Evolutionary conservation across 2,329 filamentous ascomycete species (phyloP), one percentile per base, ranked within the genome.

Genomic region (Colletotrichum sublineola): DNA sequence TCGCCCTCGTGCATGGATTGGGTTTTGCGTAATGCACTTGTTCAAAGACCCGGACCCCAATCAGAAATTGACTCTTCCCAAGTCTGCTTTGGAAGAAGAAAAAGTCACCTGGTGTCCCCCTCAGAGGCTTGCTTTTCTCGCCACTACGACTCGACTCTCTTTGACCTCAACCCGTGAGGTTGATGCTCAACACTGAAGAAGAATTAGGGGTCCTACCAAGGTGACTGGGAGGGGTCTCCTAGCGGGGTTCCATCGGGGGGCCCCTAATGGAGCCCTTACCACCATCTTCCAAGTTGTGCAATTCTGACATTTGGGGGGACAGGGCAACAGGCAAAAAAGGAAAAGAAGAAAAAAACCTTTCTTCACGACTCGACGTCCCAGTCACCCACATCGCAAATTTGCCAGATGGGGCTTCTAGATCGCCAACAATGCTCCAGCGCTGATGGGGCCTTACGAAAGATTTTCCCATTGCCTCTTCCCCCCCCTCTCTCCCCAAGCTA

Each of bases 311-410:
- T 56, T 24, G 7, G 2, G 9, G 46, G 44, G 44, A 44, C 18
- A 8, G 24, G 24, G 24, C 24, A 24, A 24, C 24, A 24, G 24
- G 24, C 24, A 24, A 24, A 53, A 20, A 9, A 3, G 2, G 9
- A 55, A 29, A 36, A 24, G 36, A 46, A 50, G 33, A 48, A 57
- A 36, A 48, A 50, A 61, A 29, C 33, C 29, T 15, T 42, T 18
- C 58, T 40, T 44, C 53, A 56, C n/a, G 53, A 38, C 53, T 56
- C 18, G 53, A 4, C 33, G 20, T 56, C 60, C 15, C n/a, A 31
- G 56, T 60, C 56, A 44, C 60, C 60, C 60, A 63, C n/a, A 40
- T 63, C 31, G 60, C 60, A 72, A 67, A 67, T 63, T 68, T 71
- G 33, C 58, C 40, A 61, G 42, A 52, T 29, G 38, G 44, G 65